Base-by-base conservation (phyloP, 345 rosid genomes). In the Gossypium turneri region DNA sequence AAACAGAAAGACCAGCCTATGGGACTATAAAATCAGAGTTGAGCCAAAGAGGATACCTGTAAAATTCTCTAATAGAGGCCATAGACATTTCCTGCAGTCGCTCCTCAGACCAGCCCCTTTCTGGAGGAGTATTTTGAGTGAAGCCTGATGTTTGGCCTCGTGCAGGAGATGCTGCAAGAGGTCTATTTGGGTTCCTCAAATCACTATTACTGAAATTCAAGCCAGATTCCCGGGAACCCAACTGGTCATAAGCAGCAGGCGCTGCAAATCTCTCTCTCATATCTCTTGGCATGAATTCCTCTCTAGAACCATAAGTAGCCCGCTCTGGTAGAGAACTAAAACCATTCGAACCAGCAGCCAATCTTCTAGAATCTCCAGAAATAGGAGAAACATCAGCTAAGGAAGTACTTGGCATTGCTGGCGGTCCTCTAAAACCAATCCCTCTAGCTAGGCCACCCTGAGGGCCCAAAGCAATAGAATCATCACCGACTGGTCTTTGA, bases 361-460 rank as follows among this genome's bases (percentile, higher is more conserved):
- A 82, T 84, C 93, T 88, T 84, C 92, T 89, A 8, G 85, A 75
- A 76, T 90, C 97, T 55, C 86, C 90, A 48, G 80, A 70, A 57
- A 77, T 66, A 12, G 86, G 77, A 72, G 91, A 75, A 74, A 75
- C 71, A 82, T 92, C 97, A 75, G 85, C 76, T 29, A 83, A 48
- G 61, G 80, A 65, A 78, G 81, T 19, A 67, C 81, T 79, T 12
- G 86, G 52, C 78, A 70, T 78, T 67, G 80, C 78, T 43, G 86
- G 80, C 20, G 87, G 77, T 78, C 90, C 94, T 83, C 95, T 90
- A 70, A 73, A 80, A 50, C 95, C 90, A 91, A 95, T 89, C 75
- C 97, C 97, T 80, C 91, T 87, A 34, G 92, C 97, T 77, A 96
- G 98, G 61, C 98, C 99, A 73, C 98, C 98, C 81, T 96, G 99